Evolutionary conservation across 805 yeast genomes (phyloP), one percentile per base, ranked within the genome.

Genomic region (Starmerella floricola): DNA sequence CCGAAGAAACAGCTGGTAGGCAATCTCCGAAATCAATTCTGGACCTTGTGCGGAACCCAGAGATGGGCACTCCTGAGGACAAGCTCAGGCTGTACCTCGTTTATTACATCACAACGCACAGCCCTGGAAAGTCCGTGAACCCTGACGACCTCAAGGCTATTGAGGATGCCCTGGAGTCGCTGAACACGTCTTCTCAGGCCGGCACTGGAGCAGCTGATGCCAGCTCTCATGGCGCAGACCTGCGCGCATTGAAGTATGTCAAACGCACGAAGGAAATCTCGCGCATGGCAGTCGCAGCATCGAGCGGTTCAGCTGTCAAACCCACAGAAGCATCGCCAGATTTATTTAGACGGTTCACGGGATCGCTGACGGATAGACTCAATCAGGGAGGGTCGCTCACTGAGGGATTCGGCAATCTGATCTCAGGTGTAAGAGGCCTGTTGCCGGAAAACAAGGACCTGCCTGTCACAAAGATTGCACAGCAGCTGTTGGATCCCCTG

Each of bases 401-500:
- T 6, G 94, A 82, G 52, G 95, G 96, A 31, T 79, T 91, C 47
- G 93, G 93, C 31, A 80, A 88, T 19, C 66, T 91, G 43, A 83
- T 93, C 23, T 74, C 93, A 1, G 93, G 94, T 44, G 75, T 91
- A 44, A 85, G 85, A 56, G 86, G 79, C 51, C 65, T 88, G 38
- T 65, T 91, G 47, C 96, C 97, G 0, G 91, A 82, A 46, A 83
- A 82, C 63, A 81, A 83, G 55, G 79, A 79, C 40, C 73, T 88
- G 55, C 95, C 97, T 15, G 72, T 91, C 35, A 88, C 97, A 3
- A 80, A 79, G 55, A 74, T 91, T 24, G 94, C 87, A 8, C 95
- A 87, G 62, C 80, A 95, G 2, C 74, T 91, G 15, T 78, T 86
- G 82, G 93, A 84, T 48, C 95, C 97, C 6, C 30, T 58, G 56